Evolutionary conservation across 2,329 filamentous ascomycete species (phyloP).

Genomic region (Fusarium heterosporum): DNA sequence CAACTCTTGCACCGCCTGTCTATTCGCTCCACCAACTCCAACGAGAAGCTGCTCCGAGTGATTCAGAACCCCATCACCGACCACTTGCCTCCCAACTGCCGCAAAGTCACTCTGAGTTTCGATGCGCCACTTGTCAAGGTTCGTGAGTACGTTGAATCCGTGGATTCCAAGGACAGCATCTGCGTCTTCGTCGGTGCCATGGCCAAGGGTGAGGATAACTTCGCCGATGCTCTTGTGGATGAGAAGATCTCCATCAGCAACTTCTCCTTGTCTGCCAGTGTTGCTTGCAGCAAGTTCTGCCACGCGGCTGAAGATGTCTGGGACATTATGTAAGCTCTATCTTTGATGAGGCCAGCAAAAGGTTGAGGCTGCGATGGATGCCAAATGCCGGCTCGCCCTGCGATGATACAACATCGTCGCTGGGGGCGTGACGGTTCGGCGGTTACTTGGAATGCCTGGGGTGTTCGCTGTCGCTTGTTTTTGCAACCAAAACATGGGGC

Average conservation of each 20-base stretch:
- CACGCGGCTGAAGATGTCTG: constrained; percentile 97
- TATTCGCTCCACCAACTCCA: constrained; percentile 95
- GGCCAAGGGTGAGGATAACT: constrained; percentile 96
- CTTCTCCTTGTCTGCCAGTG: constrained; percentile 95
- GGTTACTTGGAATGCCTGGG: constrained; percentile 72
- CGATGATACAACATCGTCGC: constrained; percentile 81
- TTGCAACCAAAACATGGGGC: constrained; percentile 86
- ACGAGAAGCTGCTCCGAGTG: constrained; percentile 96
- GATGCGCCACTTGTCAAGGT: constrained; percentile 89
- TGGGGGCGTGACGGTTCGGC: constrained; percentile 54
- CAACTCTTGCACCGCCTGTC: constrained; percentile 95
- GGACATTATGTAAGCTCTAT: constrained; percentile 79
- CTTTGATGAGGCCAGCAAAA: constrained; percentile 18
- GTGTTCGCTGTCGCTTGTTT: constrained; percentile 83
- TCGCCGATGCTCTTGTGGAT: constrained; percentile 93
- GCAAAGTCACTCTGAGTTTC: constrained; percentile 96
- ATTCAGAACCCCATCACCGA: constrained; percentile 99
- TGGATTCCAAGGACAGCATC: constrained; percentile 88
- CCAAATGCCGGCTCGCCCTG: constrained; percentile 52
- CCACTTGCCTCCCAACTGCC: constrained; percentile 94
- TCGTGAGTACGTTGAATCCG: constrained; percentile 85
- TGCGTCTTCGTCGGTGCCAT: constrained; percentile 98
- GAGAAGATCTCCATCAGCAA: constrained; percentile 99
- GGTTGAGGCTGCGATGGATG: constrained; percentile 40
- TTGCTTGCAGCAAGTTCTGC: constrained; percentile 99